Evolutionary conservation across 805 yeast species (phyloP), one percentile per base, ranked within the genome.

Genomic region (Candida odintsovae): DNA sequence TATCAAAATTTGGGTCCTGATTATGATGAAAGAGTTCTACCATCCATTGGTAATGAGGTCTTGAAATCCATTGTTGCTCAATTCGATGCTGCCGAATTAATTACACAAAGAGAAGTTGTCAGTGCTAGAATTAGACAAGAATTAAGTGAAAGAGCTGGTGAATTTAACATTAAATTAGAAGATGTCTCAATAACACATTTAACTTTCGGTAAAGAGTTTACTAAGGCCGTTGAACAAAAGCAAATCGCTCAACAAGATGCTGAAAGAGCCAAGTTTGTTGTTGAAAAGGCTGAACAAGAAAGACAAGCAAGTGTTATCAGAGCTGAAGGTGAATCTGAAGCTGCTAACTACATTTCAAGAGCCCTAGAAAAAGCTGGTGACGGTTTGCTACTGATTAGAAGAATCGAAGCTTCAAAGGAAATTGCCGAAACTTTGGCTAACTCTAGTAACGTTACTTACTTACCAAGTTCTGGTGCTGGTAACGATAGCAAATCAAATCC

Each of bases 231-330:
- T 50, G 99, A 94, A 71, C 96, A 88, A 71, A 94, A 94, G 67
- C 98, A 94, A 70, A 95, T 94, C 69, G 99, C 99, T 28, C 99
- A 94, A 72, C 99, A 94, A 70, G 99, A 94, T 64, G 98, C 99
- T 21, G 98, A 94, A 73, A 79, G 99, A 56, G 97, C 98, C 49
- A 86, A 85, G 62, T 94, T 80, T 63, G 73, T 88, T 44, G 97
- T 94, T 46, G 97, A 90, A 63, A 86, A 86, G 64, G 98, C 98
- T 9, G 97, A 94, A 68, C 99, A 94, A 71, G 98, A 92, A 68
- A 81, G 96, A 64, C 90, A 86, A 67, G 99, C 98, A 2, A 73
- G 87, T 41, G 89, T 94, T 59, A 90, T 94, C 56, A 82, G 98
- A 61, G 99, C 99, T 25, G 99, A 94, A 70, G 99, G 98, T 70